Evolutionary conservation across 1,284 basidiomycete genomes (phyloP).

Genomic region (Trichosporon ovoides): DNA sequence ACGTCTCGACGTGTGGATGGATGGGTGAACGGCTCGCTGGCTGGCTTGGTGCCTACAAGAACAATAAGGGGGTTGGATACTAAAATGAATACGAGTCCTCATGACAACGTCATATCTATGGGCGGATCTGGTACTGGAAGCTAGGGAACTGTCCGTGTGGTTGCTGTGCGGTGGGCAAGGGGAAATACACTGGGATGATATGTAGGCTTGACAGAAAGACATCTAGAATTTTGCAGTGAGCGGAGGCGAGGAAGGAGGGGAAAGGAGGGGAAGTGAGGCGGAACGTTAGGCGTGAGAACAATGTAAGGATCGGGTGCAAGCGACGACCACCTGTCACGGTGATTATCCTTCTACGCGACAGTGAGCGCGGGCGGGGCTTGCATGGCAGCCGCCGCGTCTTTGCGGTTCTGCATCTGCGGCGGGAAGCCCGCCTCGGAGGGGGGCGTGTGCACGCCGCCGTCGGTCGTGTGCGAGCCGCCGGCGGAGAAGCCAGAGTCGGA

Average conservation of each 20-base stretch:
- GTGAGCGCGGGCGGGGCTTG: background rate
- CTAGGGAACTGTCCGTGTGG: conserved; percentile 2
- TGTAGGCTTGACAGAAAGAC: background rate
- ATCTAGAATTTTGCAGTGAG: conserved; percentile 3
- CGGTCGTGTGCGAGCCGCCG: conserved; percentile 6
- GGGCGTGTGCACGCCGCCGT: conserved; percentile 2
- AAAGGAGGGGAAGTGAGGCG: background rate
- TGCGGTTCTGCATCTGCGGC: background rate
- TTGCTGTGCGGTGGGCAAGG: background rate
- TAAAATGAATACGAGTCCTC: background rate
- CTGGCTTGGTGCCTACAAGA: too few relatives aligned
- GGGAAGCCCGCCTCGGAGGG: background rate
- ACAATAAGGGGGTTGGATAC: background rate
- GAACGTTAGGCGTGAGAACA: background rate
- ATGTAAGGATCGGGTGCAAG: background rate
- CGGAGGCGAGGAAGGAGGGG: background rate
- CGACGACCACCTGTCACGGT: background rate
- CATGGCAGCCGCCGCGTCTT: background rate
- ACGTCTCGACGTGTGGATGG: too few relatives aligned
- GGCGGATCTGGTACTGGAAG: background rate
- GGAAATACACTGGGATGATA: background rate
- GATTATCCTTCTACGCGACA: background rate
- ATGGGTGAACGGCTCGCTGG: too few relatives aligned
- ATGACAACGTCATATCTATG: background rate
- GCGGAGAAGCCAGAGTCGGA: conserved; percentile 12